Percentiles rank a stretch among this genome's conserved stretches.
phyloP scores from a whole-genome alignment of 164 flowering plant genomes.

The Aristolochia fimbriata region DNA sequence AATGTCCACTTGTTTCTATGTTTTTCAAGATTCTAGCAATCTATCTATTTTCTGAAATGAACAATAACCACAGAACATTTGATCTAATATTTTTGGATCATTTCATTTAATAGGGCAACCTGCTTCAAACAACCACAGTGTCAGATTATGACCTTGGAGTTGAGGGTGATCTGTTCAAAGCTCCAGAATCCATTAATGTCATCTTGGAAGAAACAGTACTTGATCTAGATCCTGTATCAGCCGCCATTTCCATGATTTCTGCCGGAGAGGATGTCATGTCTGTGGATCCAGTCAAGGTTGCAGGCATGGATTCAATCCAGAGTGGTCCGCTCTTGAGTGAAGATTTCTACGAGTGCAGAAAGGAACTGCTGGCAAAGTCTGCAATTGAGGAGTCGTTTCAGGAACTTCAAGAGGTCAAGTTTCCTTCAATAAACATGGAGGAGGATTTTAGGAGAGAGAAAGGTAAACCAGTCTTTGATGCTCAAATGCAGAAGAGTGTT shows the following conservation, averaged over 20 bases:
- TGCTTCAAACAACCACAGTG: conserved; percentile 33
- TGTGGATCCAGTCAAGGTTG: conserved; percentile 37
- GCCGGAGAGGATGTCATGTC: conserved; percentile 60
- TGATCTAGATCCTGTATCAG: conserved; percentile 50
- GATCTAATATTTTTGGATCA: neutral
- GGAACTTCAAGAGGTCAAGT: neutral
- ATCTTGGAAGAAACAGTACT: conserved; percentile 56
- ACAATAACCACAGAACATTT: neutral
- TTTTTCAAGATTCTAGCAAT: too few species aligned
- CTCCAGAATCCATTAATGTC: conserved; percentile 43
- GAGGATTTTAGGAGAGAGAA: conserved; percentile 26
- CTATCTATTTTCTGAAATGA: too few species aligned
- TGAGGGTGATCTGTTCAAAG: conserved; percentile 90
- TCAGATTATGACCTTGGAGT: conserved; percentile 74
- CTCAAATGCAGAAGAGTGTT: conserved; percentile 45
- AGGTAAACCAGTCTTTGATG: conserved; percentile 11
- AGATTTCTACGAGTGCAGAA: conserved; percentile 64
- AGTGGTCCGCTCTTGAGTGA: conserved; percentile 50
- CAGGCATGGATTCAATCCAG: conserved; percentile 45
- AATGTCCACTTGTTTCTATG: too few species aligned
- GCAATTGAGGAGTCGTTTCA: conserved; percentile 19
- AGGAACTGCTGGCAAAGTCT: conserved; percentile 59
- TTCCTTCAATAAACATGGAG: conserved; percentile 10
- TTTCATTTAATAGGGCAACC: conserved; percentile 2
- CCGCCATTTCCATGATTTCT: conserved; percentile 56